A percentile compares a stretch with the other conserved stretches of the same genome.
These are phyloP conservation scores for Bidens hawaiensis DNA, from an alignment of 140 eudicot species.

Conservation along the genomic window DNA sequence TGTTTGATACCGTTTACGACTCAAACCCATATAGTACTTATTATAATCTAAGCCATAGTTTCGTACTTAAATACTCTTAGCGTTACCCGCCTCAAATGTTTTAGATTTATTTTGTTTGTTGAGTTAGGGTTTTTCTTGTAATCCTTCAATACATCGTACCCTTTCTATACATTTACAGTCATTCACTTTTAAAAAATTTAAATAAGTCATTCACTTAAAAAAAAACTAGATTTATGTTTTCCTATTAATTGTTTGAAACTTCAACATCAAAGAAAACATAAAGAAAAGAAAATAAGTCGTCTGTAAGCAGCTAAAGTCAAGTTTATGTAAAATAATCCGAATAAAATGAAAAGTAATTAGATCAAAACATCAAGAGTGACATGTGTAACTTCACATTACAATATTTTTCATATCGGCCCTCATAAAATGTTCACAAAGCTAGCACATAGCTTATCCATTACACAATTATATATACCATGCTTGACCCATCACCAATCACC, in stretches of 20 bases:
- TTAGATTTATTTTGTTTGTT: too few relatives aligned
- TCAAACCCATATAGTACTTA: too few relatives aligned
- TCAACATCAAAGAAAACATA: neutral
- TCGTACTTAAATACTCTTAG: too few relatives aligned
- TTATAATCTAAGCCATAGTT: too few relatives aligned
- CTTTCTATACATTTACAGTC: neutral
- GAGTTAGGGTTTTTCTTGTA: too few relatives aligned
- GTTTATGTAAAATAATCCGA: conserved; percentile 8
- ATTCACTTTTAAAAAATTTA: too few relatives aligned
- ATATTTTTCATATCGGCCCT: conserved; percentile 13
- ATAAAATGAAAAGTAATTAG: neutral
- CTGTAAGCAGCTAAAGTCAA: conserved; percentile 10
- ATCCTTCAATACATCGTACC: neutral
- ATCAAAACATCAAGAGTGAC: conserved; percentile 1
- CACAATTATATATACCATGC: conserved; percentile 35
- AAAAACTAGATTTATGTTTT: neutral
- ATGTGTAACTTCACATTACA: neutral
- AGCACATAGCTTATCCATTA: conserved; percentile 38
- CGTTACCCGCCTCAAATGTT: too few relatives aligned
- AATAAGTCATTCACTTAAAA: too few relatives aligned
- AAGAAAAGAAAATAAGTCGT: neutral
- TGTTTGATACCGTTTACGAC: too few relatives aligned
- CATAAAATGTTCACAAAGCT: neutral
- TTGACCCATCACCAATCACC: conserved; percentile 35
- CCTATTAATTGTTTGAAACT: too few relatives aligned